Conservation (phyloP, 345 rosid species). For the Arabis alpina region DNA sequence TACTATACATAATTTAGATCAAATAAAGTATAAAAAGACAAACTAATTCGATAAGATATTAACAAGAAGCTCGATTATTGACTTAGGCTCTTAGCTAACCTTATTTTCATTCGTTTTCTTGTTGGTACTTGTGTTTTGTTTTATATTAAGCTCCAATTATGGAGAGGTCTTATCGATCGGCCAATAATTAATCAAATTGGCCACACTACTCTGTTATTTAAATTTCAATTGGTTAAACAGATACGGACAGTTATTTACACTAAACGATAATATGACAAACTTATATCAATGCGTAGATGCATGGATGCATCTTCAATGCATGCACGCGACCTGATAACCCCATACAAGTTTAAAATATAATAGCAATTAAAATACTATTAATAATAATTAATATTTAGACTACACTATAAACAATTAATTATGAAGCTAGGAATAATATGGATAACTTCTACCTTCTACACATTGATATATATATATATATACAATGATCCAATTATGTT, state of each 20-base stretch:
- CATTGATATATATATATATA: too few relatives aligned
- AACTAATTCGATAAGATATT: background rate
- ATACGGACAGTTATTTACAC: constrained; percentile 7
- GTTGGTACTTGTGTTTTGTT: constrained; percentile 25
- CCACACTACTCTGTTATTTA: constrained; percentile 29
- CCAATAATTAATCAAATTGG: constrained; percentile 31
- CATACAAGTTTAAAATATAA: background rate
- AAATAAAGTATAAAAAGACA: background rate
- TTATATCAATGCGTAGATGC: background rate
- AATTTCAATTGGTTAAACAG: constrained; percentile 10
- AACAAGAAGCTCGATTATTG: constrained; percentile 26
- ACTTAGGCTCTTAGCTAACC: background rate
- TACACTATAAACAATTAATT: too few relatives aligned
- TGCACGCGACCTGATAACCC: constrained; percentile 5
- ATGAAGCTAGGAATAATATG: too few relatives aligned
- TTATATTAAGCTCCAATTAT: constrained; percentile 32
- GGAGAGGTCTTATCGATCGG: constrained; percentile 36
- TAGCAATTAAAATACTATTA: background rate
- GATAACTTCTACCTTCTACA: too few relatives aligned
- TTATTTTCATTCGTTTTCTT: constrained; percentile 16
- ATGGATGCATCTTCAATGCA: constrained; percentile 4
- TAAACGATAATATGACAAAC: constrained; percentile 7
- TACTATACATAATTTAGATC: constrained; percentile 1
- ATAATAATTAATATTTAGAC: background rate
- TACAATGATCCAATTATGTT: too few relatives aligned